Evolutionary conservation across 768 basidiomycete genomes (phyloP).

Genomic region (Pisolithus orientalis): DNA sequence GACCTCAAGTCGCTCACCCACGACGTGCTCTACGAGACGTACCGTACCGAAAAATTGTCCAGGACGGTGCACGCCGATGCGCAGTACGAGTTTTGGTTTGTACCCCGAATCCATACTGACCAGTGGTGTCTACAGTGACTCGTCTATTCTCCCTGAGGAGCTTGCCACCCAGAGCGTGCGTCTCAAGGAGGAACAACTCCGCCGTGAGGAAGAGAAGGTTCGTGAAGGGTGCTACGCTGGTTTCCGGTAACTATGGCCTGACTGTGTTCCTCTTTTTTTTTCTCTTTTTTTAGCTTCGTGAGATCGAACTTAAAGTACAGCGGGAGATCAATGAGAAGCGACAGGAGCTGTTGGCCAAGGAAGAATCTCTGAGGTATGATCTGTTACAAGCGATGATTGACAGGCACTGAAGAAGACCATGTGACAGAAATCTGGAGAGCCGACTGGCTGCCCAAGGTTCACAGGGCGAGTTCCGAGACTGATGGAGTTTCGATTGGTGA

Average conservation of each 20-base stretch:
- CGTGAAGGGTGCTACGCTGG: slow-evolving; percentile 1
- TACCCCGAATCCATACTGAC: slow-evolving; percentile 18
- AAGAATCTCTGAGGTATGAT: slow-evolving; percentile 80
- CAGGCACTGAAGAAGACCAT: slow-evolving; percentile 1
- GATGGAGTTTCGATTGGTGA: slow-evolving; percentile 23
- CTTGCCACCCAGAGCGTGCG: slow-evolving; percentile 95
- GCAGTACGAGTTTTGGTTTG: slow-evolving; percentile 37
- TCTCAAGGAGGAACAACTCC: slow-evolving; percentile 97
- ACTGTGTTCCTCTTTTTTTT: slow-evolving; percentile 4
- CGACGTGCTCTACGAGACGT: slow-evolving; percentile 93
- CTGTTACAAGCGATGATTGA: no score
- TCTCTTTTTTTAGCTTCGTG: slow-evolving; percentile 72
- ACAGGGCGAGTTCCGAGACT: slow-evolving; percentile 72
- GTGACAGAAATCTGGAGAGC: slow-evolving; percentile 75
- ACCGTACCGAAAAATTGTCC: slow-evolving; percentile 96
- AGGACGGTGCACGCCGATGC: slow-evolving; percentile 79
- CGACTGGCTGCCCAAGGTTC: slow-evolving; percentile 87
- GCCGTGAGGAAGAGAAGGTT: slow-evolving; percentile 94
- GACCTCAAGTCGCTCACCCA: slow-evolving; percentile 93
- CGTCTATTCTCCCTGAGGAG: slow-evolving; percentile 92
- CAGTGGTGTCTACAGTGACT: slow-evolving; percentile 45
- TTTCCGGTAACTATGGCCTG: background rate
- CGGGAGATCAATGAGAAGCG: slow-evolving; percentile 97
- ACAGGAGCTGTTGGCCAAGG: slow-evolving; percentile 93
- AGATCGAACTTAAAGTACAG: slow-evolving; percentile 97